Conservation (phyloP, 2,329 filamentous ascomycete species). For the Ceratocystis papillata region DNA sequence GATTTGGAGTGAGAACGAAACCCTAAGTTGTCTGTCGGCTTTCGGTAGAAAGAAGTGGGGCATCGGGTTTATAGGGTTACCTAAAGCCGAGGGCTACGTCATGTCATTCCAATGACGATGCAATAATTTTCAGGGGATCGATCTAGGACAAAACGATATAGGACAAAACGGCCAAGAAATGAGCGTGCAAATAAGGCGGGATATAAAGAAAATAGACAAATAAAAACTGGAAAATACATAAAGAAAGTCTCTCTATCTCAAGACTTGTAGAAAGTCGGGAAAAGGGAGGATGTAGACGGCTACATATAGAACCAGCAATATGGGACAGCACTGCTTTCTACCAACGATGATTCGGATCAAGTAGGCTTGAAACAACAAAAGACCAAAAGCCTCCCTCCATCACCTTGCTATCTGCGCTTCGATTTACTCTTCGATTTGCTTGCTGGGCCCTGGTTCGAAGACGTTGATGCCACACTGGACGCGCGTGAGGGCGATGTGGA, state of each 20-base stretch:
- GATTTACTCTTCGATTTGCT: constrained; percentile 43
- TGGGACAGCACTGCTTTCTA: too few species aligned
- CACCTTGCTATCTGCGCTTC: constrained; percentile 36
- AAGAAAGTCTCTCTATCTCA: not conserved
- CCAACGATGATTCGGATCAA: not conserved
- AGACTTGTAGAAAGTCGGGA: not conserved
- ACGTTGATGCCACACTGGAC: constrained; percentile 73
- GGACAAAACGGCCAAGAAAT: not conserved
- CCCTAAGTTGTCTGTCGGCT: not conserved
- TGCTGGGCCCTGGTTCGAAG: constrained; percentile 37
- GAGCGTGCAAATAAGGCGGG: not conserved
- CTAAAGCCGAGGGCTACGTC: not conserved
- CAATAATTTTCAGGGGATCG: not conserved
- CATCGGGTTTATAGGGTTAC: not conserved
- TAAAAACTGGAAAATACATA: not conserved
- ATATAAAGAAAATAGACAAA: not conserved
- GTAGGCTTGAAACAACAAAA: constrained; percentile 15
- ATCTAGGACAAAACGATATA: not conserved
- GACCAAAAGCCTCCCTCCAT: not conserved
- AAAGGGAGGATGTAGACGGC: not conserved
- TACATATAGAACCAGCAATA: not conserved
- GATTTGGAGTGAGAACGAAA: not conserved
- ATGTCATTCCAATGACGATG: not conserved
- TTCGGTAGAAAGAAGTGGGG: not conserved
- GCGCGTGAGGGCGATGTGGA: constrained; percentile 73